These are phyloP conservation scores for Collybiopsis confluens DNA, from an alignment of 768 basidiomycete genomes.

Conservation along the genomic window DNA sequence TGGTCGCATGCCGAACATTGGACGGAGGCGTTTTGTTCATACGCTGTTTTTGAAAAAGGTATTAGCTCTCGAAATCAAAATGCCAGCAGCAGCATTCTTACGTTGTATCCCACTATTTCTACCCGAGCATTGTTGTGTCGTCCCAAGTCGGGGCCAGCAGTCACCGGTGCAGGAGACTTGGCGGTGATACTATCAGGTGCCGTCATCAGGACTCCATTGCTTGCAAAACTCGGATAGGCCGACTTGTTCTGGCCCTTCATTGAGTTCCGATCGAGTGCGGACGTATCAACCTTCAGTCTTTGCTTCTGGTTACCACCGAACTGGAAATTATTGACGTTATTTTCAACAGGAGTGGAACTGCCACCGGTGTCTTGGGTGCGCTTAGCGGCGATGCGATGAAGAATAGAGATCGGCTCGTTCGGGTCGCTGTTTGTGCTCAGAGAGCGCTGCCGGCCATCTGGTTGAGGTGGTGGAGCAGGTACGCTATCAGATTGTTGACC, in stretches of 20 bases:
- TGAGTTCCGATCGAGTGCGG: slow-evolving; percentile 52
- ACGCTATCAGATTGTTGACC: slow-evolving; percentile 32
- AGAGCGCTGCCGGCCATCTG: slow-evolving; percentile 61
- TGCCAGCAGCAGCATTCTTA: slow-evolving; percentile 25
- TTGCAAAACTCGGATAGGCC: slow-evolving; percentile 69
- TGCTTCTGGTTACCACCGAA: slow-evolving; percentile 64
- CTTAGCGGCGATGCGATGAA: slow-evolving; percentile 72
- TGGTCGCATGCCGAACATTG: slow-evolving; percentile 70
- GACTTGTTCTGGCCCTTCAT: slow-evolving; percentile 78
- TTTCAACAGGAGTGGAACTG: slow-evolving; percentile 53
- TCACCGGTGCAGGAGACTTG: slow-evolving; percentile 76
- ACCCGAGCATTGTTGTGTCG: slow-evolving; percentile 66
- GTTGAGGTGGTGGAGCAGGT: slow-evolving; percentile 44
- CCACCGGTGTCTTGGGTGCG: slow-evolving; percentile 46
- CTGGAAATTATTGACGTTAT: slow-evolving; percentile 40
- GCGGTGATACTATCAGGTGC: slow-evolving; percentile 54
- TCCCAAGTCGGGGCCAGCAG: slow-evolving; percentile 82
- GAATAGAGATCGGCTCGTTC: slow-evolving; percentile 68
- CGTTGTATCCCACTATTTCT: slow-evolving; percentile 72
- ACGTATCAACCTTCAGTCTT: slow-evolving; percentile 71
- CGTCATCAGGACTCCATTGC: slow-evolving; percentile 55
- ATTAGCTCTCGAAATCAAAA: slow-evolving; percentile 3
- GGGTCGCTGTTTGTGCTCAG: slow-evolving; percentile 76
- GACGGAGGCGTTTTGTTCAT: slow-evolving; percentile 23
- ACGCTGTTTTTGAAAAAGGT: slow-evolving; percentile 1